Evolutionary conservation across 2,329 filamentous ascomycete species (phyloP).

Genomic region (Thielaviopsis ethacetica): DNA sequence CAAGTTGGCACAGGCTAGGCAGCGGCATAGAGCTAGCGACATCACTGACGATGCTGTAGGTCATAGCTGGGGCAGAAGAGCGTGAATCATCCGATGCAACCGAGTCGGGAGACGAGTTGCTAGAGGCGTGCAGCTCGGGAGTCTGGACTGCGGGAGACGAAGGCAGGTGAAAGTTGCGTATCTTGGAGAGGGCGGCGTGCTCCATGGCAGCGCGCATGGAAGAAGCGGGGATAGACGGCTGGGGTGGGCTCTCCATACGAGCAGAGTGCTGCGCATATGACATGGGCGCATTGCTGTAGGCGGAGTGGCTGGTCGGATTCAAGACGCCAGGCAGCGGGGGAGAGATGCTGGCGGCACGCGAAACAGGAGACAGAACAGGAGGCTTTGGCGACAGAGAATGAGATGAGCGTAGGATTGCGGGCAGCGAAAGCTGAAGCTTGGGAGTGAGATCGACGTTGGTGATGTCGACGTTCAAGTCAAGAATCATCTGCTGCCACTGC

Average conservation of each 20-base stretch:
- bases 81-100: constrained; percentile 48
- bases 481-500: constrained; percentile 39
- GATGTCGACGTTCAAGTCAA: constrained; percentile 38
- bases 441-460: constrained; percentile 33
- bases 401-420: neutral
- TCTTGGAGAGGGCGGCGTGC: constrained; percentile 30
- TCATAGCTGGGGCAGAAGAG: constrained; percentile 47
- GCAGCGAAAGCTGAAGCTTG: neutral
- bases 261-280: constrained; percentile 32
- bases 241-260: constrained; percentile 41
- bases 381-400: neutral
- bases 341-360: constrained; percentile 1
- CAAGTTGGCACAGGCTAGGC: neutral
- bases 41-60: constrained; percentile 46
- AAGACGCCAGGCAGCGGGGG: neutral
- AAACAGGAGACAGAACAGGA: neutral
- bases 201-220: constrained; percentile 46
- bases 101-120: constrained; percentile 48
- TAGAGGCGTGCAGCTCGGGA: constrained; percentile 30
- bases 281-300: constrained; percentile 20
- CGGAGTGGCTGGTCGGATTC: constrained; percentile 26
- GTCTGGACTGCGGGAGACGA: constrained; percentile 23
- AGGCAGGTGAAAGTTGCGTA: constrained; percentile 35
- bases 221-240: constrained; percentile 35
- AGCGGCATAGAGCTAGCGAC: constrained; percentile 42